phyloP scores from a whole-genome alignment of 1,284 basidiomycete genomes.

The Irpex sp. region DNA sequence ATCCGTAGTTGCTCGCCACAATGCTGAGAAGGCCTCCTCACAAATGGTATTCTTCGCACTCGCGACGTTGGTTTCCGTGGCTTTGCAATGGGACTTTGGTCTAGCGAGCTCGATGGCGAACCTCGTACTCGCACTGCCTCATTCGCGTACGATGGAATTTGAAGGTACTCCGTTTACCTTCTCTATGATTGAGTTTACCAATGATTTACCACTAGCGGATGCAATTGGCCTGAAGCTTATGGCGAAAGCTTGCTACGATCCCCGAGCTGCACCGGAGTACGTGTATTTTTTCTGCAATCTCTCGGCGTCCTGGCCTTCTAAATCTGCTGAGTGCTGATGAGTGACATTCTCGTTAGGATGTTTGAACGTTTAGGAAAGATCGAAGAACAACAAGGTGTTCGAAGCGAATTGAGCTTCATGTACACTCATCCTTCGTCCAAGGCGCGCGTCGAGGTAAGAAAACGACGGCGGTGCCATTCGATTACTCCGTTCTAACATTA shows the following conservation, averaged over 20 bases:
- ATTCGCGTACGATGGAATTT: constrained; percentile 84
- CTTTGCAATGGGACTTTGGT: constrained; percentile 66
- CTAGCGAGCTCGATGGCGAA: constrained; percentile 45
- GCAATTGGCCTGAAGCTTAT: constrained; percentile 80
- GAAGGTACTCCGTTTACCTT: constrained; percentile 64
- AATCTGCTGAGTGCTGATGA: constrained; percentile 59
- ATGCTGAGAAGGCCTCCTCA: constrained; percentile 74
- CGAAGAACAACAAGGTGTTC: constrained; percentile 47
- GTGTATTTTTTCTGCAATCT: constrained; percentile 52
- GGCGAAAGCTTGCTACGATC: constrained; percentile 87
- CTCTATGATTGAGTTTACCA: neutral
- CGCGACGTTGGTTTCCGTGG: constrained; percentile 50
- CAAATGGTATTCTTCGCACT: constrained; percentile 63
- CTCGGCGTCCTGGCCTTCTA: no score
- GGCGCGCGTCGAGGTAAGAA: constrained; percentile 74
- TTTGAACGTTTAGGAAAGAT: constrained; percentile 8
- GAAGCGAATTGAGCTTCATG: constrained; percentile 56
- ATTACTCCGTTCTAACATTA: neutral
- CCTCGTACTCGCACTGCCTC: constrained; percentile 81
- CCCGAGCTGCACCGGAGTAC: constrained; percentile 78
- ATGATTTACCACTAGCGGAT: constrained; percentile 66
- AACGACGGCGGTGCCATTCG: neutral
- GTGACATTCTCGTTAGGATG: neutral
- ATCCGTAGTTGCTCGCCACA: constrained; percentile 77
- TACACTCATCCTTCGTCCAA: constrained; percentile 81